phyloP scores from a whole-genome alignment of 2,329 filamentous ascomycete genomes.

The Aspergillus fumigatus region DNA sequence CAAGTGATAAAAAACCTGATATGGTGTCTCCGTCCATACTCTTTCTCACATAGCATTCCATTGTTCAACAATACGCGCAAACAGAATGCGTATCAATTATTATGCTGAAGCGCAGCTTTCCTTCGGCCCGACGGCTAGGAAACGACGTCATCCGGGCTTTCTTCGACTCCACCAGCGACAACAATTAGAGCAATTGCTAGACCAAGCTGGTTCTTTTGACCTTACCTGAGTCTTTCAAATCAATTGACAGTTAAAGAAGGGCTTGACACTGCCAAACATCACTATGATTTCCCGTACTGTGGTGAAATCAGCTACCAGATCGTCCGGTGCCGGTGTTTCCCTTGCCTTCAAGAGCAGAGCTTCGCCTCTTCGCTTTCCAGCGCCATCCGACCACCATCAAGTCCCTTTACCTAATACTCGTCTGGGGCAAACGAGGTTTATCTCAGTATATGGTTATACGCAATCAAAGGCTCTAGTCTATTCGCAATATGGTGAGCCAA shows the following conservation, averaged over 20 bases:
- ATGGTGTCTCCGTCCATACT: neutral
- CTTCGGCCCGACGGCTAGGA: slow-evolving; percentile 17
- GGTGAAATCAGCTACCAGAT: slow-evolving; percentile 17
- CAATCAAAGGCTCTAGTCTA: slow-evolving; percentile 48
- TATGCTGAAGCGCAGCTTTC: neutral
- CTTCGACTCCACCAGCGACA: neutral
- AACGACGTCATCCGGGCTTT: slow-evolving; percentile 20
- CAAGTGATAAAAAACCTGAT: neutral
- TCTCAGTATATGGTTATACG: slow-evolving; percentile 47
- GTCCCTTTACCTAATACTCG: slow-evolving; percentile 8
- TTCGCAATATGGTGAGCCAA: slow-evolving; percentile 45
- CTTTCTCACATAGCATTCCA: neutral
- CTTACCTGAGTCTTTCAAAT: neutral
- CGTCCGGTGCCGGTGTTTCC: slow-evolving; percentile 9
- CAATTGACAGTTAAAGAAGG: neutral
- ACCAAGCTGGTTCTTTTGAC: neutral
- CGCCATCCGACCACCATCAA: neutral
- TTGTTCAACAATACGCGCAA: neutral
- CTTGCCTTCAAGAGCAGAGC: slow-evolving; percentile 11
- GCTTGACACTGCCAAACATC: neutral
- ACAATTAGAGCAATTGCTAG: neutral
- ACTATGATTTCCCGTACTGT: slow-evolving; percentile 28
- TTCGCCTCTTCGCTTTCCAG: slow-evolving; percentile 7
- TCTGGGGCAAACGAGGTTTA: slow-evolving; percentile 28
- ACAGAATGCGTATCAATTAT: neutral